Evolutionary conservation across 2,329 filamentous ascomycete species (phyloP).

Genomic region (Calonectria pteridis): DNA sequence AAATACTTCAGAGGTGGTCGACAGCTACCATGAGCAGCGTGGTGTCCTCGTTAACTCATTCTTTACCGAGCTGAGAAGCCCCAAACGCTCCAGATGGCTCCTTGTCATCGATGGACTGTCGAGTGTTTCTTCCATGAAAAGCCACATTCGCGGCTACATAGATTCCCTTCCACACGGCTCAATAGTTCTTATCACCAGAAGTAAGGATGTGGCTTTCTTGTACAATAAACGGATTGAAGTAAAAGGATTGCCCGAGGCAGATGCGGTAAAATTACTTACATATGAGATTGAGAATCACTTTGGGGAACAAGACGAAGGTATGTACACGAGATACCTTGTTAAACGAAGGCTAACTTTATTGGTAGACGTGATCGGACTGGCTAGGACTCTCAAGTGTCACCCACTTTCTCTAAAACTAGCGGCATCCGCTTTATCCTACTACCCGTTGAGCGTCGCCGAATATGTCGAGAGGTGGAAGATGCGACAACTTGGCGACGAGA

Average conservation of each 20-base stretch:
- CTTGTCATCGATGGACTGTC: conserved; percentile 4
- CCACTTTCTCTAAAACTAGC: not conserved
- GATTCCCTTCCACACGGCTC: not conserved
- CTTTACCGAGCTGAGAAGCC: not conserved
- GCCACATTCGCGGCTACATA: not conserved
- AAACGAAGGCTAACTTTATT: not conserved
- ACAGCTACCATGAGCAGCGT: conserved; percentile 1
- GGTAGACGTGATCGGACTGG: not conserved
- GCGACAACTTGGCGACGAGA: not conserved
- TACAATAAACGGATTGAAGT: not conserved
- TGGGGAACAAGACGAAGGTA: not conserved
- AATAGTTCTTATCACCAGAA: not conserved
- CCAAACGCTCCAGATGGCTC: not conserved
- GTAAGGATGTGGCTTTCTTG: not conserved
- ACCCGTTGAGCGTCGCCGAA: not conserved
- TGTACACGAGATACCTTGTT: not conserved
- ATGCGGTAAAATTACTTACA: not conserved
- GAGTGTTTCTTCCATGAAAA: not conserved
- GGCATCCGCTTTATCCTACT: not conserved
- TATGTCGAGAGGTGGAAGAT: conserved; percentile 6
- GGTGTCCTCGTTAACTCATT: not conserved
- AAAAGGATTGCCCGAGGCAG: not conserved
- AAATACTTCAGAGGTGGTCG: not conserved
- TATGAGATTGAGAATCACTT: not conserved
- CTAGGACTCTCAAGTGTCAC: conserved; percentile 5